These are phyloP conservation scores for Suillus subaureus DNA, from an alignment of 768 basidiomycete species.

Conservation along the genomic window DNA sequence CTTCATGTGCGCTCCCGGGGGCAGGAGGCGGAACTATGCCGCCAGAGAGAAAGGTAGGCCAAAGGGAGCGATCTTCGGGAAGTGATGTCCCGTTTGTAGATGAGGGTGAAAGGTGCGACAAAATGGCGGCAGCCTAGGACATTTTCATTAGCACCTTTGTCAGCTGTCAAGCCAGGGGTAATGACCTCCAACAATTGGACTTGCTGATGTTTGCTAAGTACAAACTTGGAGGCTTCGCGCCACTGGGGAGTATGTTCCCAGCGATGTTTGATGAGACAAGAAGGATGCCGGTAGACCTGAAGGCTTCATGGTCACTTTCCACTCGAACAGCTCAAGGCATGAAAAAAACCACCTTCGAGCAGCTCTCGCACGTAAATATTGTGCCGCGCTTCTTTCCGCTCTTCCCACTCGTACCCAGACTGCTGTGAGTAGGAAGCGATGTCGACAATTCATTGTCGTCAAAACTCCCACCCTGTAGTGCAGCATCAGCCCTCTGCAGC, in stretches of 20 bases:
- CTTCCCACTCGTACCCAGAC: slow-evolving; percentile 27
- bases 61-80: slow-evolving; percentile 91
- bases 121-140: slow-evolving; percentile 85
- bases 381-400: slow-evolving; percentile 78
- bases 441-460: slow-evolving; percentile 20
- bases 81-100: slow-evolving; percentile 70
- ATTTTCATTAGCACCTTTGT: slow-evolving; percentile 12
- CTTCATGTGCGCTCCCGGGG: slow-evolving; percentile 24
- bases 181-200: slow-evolving; percentile 91
- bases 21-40: slow-evolving; percentile 62
- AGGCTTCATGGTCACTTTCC: slow-evolving; percentile 3
- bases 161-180: slow-evolving; percentile 4
- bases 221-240: slow-evolving; percentile 89
- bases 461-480: slow-evolving; percentile 16
- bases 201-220: slow-evolving; percentile 95
- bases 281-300: slow-evolving; percentile 88
- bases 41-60: slow-evolving; percentile 83
- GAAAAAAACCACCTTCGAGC: slow-evolving; percentile 70
- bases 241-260: slow-evolving; percentile 98
- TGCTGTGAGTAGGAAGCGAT: slow-evolving; percentile 15
- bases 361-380: slow-evolving; percentile 91
- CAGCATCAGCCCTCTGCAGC: slow-evolving; percentile 4
- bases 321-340: neutral
- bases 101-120: slow-evolving; percentile 79
- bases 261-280: slow-evolving; percentile 94